These are phyloP conservation scores for Botryotinia convoluta DNA, from an alignment of 2,329 filamentous ascomycete genomes.

Conservation along the genomic window DNA sequence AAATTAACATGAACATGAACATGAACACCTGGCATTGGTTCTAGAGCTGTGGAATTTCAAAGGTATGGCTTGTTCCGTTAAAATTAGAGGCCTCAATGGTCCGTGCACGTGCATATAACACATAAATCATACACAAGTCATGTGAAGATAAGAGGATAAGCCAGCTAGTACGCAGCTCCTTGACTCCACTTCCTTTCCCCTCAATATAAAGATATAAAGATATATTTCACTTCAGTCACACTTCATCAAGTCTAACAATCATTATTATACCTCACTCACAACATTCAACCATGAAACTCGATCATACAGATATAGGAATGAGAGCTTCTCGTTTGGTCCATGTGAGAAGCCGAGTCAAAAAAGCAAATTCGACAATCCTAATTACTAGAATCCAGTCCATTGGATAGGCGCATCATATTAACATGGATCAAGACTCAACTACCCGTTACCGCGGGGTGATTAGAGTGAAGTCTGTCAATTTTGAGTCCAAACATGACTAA, in stretches of 20 bases:
- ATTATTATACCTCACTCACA: background rate
- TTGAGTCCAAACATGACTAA: background rate
- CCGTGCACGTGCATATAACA: background rate
- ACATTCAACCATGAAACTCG: too few relatives aligned
- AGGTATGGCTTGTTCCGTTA: slow-evolving; percentile 1
- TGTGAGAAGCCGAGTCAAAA: background rate
- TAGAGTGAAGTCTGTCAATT: background rate
- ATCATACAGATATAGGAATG: accelerated
- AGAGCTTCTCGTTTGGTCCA: background rate
- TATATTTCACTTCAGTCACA: background rate
- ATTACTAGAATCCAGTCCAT: background rate
- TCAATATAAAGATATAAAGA: too few relatives aligned
- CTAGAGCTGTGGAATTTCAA: background rate
- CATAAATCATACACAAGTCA: background rate
- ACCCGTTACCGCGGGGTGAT: background rate
- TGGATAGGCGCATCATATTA: background rate
- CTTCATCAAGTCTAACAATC: background rate
- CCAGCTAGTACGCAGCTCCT: background rate
- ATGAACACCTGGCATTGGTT: slow-evolving; percentile 18
- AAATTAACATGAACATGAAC: slow-evolving; percentile 4
- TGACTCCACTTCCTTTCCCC: background rate
- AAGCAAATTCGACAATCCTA: background rate
- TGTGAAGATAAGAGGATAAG: slow-evolving; percentile 2
- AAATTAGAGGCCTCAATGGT: background rate
- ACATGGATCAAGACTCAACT: background rate